These are phyloP conservation scores for Alloteropsis angusta DNA, from an alignment of 202 grass and related monocot species.

Conservation along the genomic window DNA sequence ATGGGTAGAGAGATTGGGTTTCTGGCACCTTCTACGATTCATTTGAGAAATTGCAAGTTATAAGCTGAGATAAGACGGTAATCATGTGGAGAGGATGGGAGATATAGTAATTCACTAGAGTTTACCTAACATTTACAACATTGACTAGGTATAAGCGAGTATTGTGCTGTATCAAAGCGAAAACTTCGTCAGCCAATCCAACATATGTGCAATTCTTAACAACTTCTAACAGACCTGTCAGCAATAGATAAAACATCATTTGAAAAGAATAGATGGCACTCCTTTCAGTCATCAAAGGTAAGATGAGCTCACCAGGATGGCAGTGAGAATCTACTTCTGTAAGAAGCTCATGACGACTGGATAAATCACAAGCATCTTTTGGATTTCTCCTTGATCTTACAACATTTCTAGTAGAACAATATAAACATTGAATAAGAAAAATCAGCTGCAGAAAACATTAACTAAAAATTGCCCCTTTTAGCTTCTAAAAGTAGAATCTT, in stretches of 20 bases:
- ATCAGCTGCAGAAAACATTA: conserved; percentile 8
- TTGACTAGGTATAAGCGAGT: conserved; percentile 82
- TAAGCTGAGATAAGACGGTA: neutral
- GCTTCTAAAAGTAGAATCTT: conserved; percentile 12
- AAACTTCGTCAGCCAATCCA: conserved; percentile 78
- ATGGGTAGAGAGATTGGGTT: neutral
- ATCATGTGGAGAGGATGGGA: neutral
- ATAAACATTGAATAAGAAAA: conserved; percentile 11
- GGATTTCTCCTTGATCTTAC: conserved; percentile 80
- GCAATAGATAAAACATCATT: conserved; percentile 32
- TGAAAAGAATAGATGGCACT: conserved; percentile 17
- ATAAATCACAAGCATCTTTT: conserved; percentile 66
- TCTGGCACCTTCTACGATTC: neutral
- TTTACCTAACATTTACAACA: conserved; percentile 82
- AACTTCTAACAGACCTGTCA: conserved; percentile 67
- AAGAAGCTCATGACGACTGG: conserved; percentile 75
- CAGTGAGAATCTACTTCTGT: conserved; percentile 53
- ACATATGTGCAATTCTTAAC: conserved; percentile 93
- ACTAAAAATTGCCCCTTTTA: neutral
- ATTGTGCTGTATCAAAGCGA: conserved; percentile 77
- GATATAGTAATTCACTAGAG: neutral
- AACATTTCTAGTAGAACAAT: conserved; percentile 57
- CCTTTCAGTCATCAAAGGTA: conserved; percentile 9
- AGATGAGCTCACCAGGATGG: conserved; percentile 63
- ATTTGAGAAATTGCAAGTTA: neutral